Conservation (phyloP, 139 green algal species). For the Protoeuglena noctilucae region DNA sequence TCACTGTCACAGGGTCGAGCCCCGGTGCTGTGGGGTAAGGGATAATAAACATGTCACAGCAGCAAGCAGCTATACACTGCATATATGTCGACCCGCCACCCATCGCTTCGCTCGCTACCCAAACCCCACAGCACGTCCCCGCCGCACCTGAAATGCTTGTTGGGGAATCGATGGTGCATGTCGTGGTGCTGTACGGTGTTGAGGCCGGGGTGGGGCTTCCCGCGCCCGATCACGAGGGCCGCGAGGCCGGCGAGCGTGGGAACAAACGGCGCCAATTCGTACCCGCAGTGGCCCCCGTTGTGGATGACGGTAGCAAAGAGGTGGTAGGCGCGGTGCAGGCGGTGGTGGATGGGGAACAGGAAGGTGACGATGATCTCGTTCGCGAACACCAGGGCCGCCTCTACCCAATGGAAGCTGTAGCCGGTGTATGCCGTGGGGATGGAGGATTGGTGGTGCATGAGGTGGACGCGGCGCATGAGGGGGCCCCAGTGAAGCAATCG, state of each 20-base stretch:
- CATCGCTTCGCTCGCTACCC: too few relatives aligned
- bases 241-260: conserved; percentile 34
- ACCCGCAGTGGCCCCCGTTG: conserved; percentile 62
- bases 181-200: conserved; percentile 83
- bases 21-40: too few relatives aligned
- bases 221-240: not conserved
- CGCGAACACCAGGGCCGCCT: conserved; percentile 70
- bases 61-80: too few relatives aligned
- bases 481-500: conserved; percentile 51
- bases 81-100: too few relatives aligned
- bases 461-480: conserved; percentile 33
- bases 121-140: too few relatives aligned
- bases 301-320: conserved; percentile 71
- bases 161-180: conserved; percentile 70
- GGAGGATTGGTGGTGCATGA: conserved; percentile 62
- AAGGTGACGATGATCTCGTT: conserved; percentile 67
- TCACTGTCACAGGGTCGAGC: too few relatives aligned
- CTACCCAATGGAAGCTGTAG: conserved; percentile 66
- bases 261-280: conserved; percentile 71
- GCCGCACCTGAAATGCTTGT: conserved; percentile 58
- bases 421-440: conserved; percentile 61
- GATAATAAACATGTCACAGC: too few relatives aligned
- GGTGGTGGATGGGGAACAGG: conserved; percentile 60
- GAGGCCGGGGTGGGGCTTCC: conserved; percentile 25
- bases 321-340: conserved; percentile 68